A percentile compares a stretch with the other conserved stretches of the same genome.
These are phyloP conservation scores for Chytridium lagenaria DNA, from an alignment of 371 early-diverging fungal species.

Conservation along the genomic window DNA sequence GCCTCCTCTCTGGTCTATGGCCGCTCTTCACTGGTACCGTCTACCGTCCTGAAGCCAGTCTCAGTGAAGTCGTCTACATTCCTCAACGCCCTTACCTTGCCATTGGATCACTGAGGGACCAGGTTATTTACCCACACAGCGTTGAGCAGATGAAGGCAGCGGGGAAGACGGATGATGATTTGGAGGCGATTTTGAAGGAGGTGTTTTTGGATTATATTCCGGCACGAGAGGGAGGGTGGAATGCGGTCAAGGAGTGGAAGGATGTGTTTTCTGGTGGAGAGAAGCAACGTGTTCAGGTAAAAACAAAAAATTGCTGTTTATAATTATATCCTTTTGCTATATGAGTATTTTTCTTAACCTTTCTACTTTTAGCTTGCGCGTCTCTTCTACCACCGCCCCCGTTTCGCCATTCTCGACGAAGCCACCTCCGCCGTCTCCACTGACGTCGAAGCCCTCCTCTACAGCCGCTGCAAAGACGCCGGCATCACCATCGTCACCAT, in stretches of 20 bases:
- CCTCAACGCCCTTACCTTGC: slow-evolving; percentile 91
- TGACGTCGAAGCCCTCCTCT: slow-evolving; percentile 61
- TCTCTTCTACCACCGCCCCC: slow-evolving; percentile 60
- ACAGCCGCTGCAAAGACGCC: slow-evolving; percentile 48
- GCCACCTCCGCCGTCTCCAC: slow-evolving; percentile 57
- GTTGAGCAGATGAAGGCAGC: slow-evolving; percentile 44
- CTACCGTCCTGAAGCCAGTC: slow-evolving; percentile 58
- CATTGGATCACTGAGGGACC: slow-evolving; percentile 83
- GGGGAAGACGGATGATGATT: slow-evolving; percentile 53
- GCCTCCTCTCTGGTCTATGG: slow-evolving; percentile 84
- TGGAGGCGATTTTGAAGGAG: slow-evolving; percentile 48
- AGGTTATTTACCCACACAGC: slow-evolving; percentile 66
- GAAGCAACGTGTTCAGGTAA: slow-evolving; percentile 50
- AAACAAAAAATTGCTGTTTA: neutral
- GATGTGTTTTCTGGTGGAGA: slow-evolving; percentile 62
- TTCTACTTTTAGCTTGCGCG: slow-evolving; percentile 48
- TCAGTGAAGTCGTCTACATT: slow-evolving; percentile 80
- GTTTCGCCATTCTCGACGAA: slow-evolving; percentile 60
- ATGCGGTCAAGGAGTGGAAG: slow-evolving; percentile 63
- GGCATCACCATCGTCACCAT: slow-evolving; percentile 61
- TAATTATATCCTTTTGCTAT: neutral
- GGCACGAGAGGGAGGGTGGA: slow-evolving; percentile 59
- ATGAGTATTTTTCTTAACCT: neutral
- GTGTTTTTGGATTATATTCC: slow-evolving; percentile 59
- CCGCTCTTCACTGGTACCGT: slow-evolving; percentile 79